Base-by-base conservation (phyloP, 768 basidiomycete genomes). In the Exidia glandulosa region DNA sequence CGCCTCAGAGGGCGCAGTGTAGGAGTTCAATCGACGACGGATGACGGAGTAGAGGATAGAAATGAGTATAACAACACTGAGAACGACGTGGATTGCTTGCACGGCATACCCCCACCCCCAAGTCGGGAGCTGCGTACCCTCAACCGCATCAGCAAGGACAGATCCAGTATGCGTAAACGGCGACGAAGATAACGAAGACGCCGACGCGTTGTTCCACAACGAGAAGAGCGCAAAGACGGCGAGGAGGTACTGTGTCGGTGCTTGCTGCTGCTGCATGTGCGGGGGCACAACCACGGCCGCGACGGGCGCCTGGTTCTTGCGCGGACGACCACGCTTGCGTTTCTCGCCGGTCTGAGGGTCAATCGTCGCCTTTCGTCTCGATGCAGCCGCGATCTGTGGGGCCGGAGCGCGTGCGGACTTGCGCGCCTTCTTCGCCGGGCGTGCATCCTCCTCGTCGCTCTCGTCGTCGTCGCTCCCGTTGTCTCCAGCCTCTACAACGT, bases 181-280 rank as follows among this genome's bases (percentile, higher is more conserved):
- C n/a, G 69, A 32, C 29, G 58, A 66, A 32, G 69, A 64, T 5
- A 74, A 70, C 1, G 76, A 63, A 10, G 73, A 71, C 2, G 71
- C 75, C 0, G 84, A 77, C 2, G 87, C 84, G 0, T 85, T 87
- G 65, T 88, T 90, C 76, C 90, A 88, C 73, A 92, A 87, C 0
- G 88, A 90, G 73, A 93, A 90, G 59, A 92, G 76, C 0, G 88
- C 87, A 66, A 92, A 92, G 30, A 83, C 83, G 30, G 88, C 89
- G 54, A 93, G 81, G 57, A 92, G 83, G 69, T 87, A 90, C 62
- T 90, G 88, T 41, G 61, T 60, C 33, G n/a, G n/a, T n/a, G n/a
- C n/a, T n/a, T 58, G 54, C 9, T 19, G 61, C n/a, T n/a, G n/a
- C n/a, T n/a, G n/a, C 31, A 6, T 62, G 41, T 4, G 62, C 58